Evolutionary conservation across 2,329 filamentous ascomycete species (phyloP), one percentile per base, ranked within the genome.

Genomic region (Neonectria coccinea): DNA sequence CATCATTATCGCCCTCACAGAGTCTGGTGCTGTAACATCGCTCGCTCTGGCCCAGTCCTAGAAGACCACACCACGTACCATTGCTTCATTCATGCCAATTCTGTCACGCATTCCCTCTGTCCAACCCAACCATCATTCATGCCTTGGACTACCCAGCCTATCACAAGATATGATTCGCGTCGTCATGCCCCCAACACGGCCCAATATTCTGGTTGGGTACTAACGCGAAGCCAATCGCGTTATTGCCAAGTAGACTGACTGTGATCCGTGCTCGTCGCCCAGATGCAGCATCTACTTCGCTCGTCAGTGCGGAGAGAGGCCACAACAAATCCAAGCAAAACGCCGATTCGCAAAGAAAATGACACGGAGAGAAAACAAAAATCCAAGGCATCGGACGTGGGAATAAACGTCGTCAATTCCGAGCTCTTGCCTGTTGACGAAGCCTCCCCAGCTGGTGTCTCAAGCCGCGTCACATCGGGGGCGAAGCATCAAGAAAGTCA

Each of bases 401-500:
- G 45, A 20, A 33, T 36, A 16, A 51, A 18, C 4, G 31, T 36
- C 29, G 11, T 22, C n/a, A 51, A 33, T 9, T 51, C 48, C 48
- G 10, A 33, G 22, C 6, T 48, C 6, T 10, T 12, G 29, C 48
- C n/a, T 31, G 29, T 29, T 33, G 29, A 33, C 48, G 48, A 51
- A 14, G 16, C 48, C 14, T 10, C 20, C 12, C 10, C n/a, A 14
- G 6, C 3, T 31, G 7, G 4, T 31, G 14, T 25, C 6, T 22
- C 41, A 16, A 39, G 41, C 14, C 22, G 7, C 33, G 27, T 22
- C 33, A 39, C 9, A n/a, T 9, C 12, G 50, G 27, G 1, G 45
- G 36, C 44, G 57, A 64, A 14, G 59, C 27, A 52, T 65, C 52
- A 20, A 77, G 71, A 20, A 79, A 78, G 51, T 71, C 65, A 41